phyloP scores from a whole-genome alignment of 1,284 basidiomycete species.

The Chalciporus sp. region DNA sequence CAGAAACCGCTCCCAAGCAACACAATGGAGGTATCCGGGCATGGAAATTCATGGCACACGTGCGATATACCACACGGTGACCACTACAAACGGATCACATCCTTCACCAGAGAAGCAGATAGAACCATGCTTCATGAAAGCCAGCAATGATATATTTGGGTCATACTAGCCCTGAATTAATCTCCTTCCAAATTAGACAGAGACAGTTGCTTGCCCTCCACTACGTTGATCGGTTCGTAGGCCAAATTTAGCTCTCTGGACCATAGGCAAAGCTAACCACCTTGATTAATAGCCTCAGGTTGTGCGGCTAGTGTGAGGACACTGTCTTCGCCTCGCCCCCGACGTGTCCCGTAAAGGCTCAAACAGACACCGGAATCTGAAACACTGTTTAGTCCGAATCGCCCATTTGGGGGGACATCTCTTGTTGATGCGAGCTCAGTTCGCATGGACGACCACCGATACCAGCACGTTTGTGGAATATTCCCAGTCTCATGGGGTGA shows the following conservation, averaged over 20 bases:
- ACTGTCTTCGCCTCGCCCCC: neutral
- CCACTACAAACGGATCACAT: neutral
- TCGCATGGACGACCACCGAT: neutral
- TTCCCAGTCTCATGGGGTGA: neutral
- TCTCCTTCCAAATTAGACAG: neutral
- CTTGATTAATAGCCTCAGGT: neutral
- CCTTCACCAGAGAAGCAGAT: too few relatives aligned
- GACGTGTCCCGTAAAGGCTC: neutral
- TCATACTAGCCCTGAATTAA: neutral
- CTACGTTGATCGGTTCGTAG: neutral
- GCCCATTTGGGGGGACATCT: neutral
- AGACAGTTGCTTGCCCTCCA: neutral
- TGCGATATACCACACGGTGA: neutral
- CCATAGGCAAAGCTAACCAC: neutral
- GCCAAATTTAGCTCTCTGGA: neutral
- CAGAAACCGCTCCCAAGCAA: neutral
- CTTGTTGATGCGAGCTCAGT: neutral
- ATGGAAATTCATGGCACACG: neutral
- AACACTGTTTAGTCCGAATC: neutral
- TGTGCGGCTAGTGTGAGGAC: neutral
- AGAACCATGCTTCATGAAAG: neutral
- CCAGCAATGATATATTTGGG: neutral
- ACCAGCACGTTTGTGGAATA: slow-evolving; percentile 4
- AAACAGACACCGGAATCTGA: neutral
- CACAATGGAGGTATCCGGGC: neutral